Evolutionary conservation across 2,329 filamentous ascomycete genomes (phyloP), one percentile per base, ranked within the genome.

Genomic region (Alternaria infectoria): DNA sequence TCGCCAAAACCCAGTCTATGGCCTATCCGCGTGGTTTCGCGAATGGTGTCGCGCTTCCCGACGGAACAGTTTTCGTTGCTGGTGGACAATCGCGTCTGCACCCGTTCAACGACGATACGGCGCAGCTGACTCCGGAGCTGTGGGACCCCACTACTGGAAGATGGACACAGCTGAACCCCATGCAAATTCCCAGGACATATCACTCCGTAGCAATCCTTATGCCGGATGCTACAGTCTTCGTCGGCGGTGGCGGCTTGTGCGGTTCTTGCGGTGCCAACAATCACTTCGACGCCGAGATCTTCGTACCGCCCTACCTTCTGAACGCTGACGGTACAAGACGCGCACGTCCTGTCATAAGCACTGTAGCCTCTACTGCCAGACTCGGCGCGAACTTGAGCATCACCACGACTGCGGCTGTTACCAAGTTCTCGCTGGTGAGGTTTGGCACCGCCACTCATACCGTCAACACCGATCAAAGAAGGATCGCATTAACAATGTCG

Each of bases 401-500:
- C 17, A 76, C 69, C 0, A 77, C 82, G 10, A 56, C 63, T 36
- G 56, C 60, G n/a, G 56, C 62, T 12, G 65, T 74, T 1, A 66
- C 69, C 13, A 77, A 71, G 3, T 82, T 82, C 43, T 79, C 82
- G 0, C 71, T 88, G 13, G 73, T 89, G 26, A 80, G 87, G 6
- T 81, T 83, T 49, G 83, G 85, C 1, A 82, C 80, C 4, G 78
- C 79, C 5, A 89, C 87, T 0, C 86, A 88, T 71, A 83, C 85
- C 2, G 81, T 88, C 51, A 86, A 89, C 68, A 88, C 83, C 0
- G 87, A 89, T 72, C 86, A 88, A 77, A 76, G 87, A 21, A 82
- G 86, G 9, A 79, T 89, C 51, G 79, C 83, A 13, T 73, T 87
- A 21, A 77, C 72, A 4, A 30, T 15, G 8, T 26, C 77, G 6